Percentiles rank a stretch among this genome's conserved stretches.
These are phyloP conservation scores for Nymphaea thermarum DNA, from an alignment of 164 flowering plant genomes.

Conservation along the genomic window DNA sequence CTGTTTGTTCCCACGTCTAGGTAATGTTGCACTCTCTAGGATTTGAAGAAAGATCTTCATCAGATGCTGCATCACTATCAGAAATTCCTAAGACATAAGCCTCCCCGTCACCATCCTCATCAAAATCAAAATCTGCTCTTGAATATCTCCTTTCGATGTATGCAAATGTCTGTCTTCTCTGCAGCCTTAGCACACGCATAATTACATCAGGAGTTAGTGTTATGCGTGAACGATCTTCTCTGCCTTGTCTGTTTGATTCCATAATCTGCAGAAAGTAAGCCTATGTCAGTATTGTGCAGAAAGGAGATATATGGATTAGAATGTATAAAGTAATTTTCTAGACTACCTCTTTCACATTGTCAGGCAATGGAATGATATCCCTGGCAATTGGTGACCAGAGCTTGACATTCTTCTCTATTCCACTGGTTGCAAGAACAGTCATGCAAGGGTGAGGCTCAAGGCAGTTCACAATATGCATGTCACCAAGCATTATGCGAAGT, in stretches of 20 bases:
- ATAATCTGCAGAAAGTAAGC: conserved; percentile 27
- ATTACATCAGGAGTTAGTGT: conserved; percentile 52
- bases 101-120: conserved; percentile 34
- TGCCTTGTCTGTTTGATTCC: conserved; percentile 41
- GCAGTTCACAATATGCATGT: conserved; percentile 47
- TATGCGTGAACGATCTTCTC: conserved; percentile 40
- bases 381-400: conserved; percentile 49
- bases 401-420: conserved; percentile 45
- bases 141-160: conserved; percentile 33
- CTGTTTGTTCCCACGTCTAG: conserved; percentile 5
- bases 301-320: neutral
- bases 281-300: neutral
- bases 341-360: conserved; percentile 34
- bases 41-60: conserved; percentile 21
- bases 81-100: conserved; percentile 23
- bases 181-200: conserved; percentile 55
- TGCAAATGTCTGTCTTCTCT: conserved; percentile 39
- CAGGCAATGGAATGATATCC: conserved; percentile 30
- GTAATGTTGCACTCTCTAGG: conserved; percentile 45
- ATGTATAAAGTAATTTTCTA: neutral
- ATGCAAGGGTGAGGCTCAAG: conserved; percentile 52
- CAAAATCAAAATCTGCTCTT: conserved; percentile 32
- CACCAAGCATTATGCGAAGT: conserved; percentile 45
- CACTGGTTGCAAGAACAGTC: conserved; percentile 55
- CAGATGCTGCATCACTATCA: conserved; percentile 28